Conservation (phyloP, 2,329 filamentous ascomycete genomes). For the Talaromyces verruculosus region DNA sequence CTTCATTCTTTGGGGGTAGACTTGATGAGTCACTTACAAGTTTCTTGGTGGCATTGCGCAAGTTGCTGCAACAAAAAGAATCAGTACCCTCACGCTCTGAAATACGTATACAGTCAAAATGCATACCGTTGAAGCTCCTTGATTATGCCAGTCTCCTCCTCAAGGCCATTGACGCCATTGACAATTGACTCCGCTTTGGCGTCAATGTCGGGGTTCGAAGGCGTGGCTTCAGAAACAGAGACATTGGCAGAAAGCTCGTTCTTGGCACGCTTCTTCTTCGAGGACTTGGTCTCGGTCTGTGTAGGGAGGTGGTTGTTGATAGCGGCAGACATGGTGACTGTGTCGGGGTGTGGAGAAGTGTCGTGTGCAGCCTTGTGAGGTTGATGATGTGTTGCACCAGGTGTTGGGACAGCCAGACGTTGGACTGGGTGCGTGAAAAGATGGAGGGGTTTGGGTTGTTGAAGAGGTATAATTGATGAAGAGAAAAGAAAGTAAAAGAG, state of each 20-base stretch:
- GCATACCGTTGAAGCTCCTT: conserved; percentile 86
- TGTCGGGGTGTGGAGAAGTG: conserved; percentile 2
- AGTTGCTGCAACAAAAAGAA: conserved; percentile 59
- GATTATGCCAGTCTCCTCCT: conserved; percentile 73
- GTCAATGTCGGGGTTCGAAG: conserved; percentile 29
- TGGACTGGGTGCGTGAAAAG: not conserved
- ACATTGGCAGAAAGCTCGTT: conserved; percentile 51
- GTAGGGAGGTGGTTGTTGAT: conserved; percentile 63
- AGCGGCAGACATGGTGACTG: conserved; percentile 60
- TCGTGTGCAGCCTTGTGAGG: conserved; percentile 7
- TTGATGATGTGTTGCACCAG: not conserved
- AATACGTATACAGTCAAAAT: conserved; percentile 7
- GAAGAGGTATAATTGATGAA: not conserved
- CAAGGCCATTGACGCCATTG: conserved; percentile 44
- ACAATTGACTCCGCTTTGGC: conserved; percentile 44
- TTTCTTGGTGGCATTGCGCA: conserved; percentile 93
- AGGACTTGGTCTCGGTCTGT: conserved; percentile 61
- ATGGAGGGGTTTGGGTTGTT: not conserved
- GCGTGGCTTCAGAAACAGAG: conserved; percentile 26
- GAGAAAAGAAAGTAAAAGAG: not conserved
- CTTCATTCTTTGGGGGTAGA: not conserved
- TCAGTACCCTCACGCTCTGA: conserved; percentile 7
- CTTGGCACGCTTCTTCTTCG: conserved; percentile 61
- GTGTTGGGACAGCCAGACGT: not conserved
- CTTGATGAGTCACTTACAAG: conserved; percentile 61